Evolutionary conservation across 768 basidiomycete species (phyloP).

Genomic region (Russula foetens): DNA sequence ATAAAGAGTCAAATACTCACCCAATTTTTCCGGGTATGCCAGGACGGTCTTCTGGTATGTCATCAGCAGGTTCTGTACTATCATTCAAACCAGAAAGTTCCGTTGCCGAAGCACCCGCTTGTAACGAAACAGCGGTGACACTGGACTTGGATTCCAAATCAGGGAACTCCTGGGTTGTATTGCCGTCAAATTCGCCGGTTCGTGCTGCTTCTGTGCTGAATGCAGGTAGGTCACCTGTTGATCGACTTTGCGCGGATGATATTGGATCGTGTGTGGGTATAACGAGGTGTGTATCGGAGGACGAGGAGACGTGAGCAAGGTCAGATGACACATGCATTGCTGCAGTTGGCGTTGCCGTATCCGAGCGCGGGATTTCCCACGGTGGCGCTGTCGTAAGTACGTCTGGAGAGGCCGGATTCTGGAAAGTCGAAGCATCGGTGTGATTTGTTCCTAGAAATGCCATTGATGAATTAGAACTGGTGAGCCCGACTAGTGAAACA

Average conservation of each 20-base stretch:
- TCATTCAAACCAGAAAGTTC: conserved; percentile 12
- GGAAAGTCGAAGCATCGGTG: conserved; percentile 34
- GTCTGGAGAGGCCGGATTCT: conserved; percentile 70
- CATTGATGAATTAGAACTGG: neutral
- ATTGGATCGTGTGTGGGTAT: conserved; percentile 22
- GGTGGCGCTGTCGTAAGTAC: conserved; percentile 41
- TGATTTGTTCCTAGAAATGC: conserved; percentile 1
- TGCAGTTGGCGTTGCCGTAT: conserved; percentile 45
- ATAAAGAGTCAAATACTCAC: conserved; percentile 28
- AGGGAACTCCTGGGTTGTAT: conserved; percentile 19
- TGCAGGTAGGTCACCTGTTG: conserved; percentile 45
- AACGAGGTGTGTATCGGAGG: neutral
- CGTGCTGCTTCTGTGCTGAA: conserved; percentile 34
- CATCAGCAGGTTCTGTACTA: conserved; percentile 4
- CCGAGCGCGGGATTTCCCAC: conserved; percentile 45
- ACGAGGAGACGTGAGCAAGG: conserved; percentile 17
- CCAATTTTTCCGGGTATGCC: conserved; percentile 34
- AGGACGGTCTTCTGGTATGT: conserved; percentile 12
- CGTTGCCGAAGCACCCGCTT: neutral
- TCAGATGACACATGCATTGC: conserved; percentile 21
- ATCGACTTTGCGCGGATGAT: conserved; percentile 47
- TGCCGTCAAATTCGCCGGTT: conserved; percentile 20
- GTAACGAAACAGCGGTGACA: neutral
- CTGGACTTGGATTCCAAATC: conserved; percentile 1
- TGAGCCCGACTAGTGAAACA: neutral